A percentile compares a stretch with the other conserved stretches of the same genome.
These are phyloP conservation scores for Lunularia cruciata DNA, from an alignment of 225 moss, liverwort and hornwort genomes.

Conservation along the genomic window DNA sequence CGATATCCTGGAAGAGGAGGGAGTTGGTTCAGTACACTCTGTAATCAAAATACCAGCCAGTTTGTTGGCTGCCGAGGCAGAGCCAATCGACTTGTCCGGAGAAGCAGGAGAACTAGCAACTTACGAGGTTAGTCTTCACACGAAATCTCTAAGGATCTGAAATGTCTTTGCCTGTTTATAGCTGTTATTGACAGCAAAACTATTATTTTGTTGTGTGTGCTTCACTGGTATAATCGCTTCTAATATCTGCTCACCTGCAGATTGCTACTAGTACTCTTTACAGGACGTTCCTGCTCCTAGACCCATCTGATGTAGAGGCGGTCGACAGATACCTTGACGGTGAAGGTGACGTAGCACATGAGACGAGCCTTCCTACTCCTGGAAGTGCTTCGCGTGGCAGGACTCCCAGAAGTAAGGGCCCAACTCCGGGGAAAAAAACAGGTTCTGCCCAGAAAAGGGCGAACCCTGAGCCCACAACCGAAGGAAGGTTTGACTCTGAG, in stretches of 20 bases:
- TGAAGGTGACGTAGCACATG: constrained; percentile 10
- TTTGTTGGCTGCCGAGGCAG: constrained; percentile 46
- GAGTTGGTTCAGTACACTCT: constrained; percentile 17
- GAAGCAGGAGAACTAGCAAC: constrained; percentile 51
- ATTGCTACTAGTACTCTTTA: constrained; percentile 51
- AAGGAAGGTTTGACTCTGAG: constrained; percentile 21
- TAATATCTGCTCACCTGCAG: constrained; percentile 28
- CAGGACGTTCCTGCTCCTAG: constrained; percentile 53
- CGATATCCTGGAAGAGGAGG: constrained; percentile 45
- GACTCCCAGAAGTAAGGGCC: neutral
- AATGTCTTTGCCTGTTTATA: too few species aligned
- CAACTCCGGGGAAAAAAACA: neutral
- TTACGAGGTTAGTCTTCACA: constrained; percentile 35
- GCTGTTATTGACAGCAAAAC: too few species aligned
- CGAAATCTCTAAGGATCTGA: too few species aligned
- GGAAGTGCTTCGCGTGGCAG: constrained; percentile 14
- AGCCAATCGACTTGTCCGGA: constrained; percentile 40
- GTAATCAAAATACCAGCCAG: constrained; percentile 43
- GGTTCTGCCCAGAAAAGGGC: constrained; percentile 1
- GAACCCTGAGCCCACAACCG: constrained; percentile 21
- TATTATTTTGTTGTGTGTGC: too few species aligned
- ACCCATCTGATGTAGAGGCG: constrained; percentile 45
- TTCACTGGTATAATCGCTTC: too few species aligned
- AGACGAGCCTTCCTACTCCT: constrained; percentile 27
- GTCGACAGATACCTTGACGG: constrained; percentile 45